Evolutionary conservation across 176 grass and related monocot species (phyloP), one percentile per base, ranked within the genome.

Genomic region (Rhynchospora breviuscula): DNA sequence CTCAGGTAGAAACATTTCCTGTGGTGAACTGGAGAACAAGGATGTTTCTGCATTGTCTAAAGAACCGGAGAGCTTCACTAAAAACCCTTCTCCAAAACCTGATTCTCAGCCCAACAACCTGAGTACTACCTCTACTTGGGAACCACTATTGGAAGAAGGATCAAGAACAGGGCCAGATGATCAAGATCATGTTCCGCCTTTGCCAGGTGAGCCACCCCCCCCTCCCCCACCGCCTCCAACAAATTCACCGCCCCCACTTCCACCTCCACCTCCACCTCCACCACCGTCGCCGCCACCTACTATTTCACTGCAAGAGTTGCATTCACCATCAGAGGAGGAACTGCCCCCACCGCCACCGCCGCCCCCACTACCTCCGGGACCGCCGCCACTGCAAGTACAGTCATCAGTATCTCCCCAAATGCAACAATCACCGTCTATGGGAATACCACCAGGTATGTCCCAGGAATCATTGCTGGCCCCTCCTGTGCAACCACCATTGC

Each of bases 261-360:
- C 96, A 46, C 88, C 88, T 8, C 71, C 80, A 21, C 88, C 88
- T 63, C 92, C 92, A 35, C 91, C 92, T 56, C 85, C 95, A 62
- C 92, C 96, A 77, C 92, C 92, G 33, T 93, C 92, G 61, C 83
- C 95, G 57, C 92, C 96, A 77, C 92, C 96, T 29, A 80, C 94
- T 7, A 88, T 90, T 81, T 89, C 94, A 49, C 63, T 87, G 26
- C 91, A 91, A 63, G 89, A 87, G 11, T 83, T 92, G 2, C 86
- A 61, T 1, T 84, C 84, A 13, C 86, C 83, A n/a, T 82, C 75
- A 45, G 73, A 77, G 40, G 85, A 89, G 51, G 62, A 79, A 64
- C 88, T 88, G 11, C 92, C 91, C 64, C 83, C 90, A 62, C 91
- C 90, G 0, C 95, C 95, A 40, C 35, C 35, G 35, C 92, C 88